Evolutionary conservation across 148 eudicot species (phyloP).

Genomic region (Amaranthus hypochondriacus): DNA sequence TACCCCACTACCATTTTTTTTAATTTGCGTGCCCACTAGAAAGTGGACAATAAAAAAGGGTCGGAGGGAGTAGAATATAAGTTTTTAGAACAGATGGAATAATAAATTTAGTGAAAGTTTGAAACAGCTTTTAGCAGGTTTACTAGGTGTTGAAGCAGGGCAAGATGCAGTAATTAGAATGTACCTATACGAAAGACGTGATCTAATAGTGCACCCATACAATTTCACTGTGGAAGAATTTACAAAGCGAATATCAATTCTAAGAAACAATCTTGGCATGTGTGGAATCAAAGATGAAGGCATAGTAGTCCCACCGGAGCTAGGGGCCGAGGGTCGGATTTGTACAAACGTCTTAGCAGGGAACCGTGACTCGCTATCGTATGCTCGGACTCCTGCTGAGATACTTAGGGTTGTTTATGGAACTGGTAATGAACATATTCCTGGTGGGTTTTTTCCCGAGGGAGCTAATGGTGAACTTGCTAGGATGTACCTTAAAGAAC

Average conservation of each 20-base stretch:
- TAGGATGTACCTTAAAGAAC: slow-evolving; percentile 23
- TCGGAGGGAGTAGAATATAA: too few relatives aligned
- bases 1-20: too few relatives aligned
- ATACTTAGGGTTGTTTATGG: slow-evolving; percentile 49
- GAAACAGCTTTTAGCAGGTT: slow-evolving; percentile 59
- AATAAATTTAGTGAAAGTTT: neutral
- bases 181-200: slow-evolving; percentile 53
- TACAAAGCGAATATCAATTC: slow-evolving; percentile 47
- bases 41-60: too few relatives aligned
- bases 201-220: slow-evolving; percentile 41
- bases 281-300: slow-evolving; percentile 83
- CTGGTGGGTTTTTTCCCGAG: slow-evolving; percentile 74
- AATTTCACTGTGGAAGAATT: slow-evolving; percentile 60
- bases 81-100: too few relatives aligned
- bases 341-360: slow-evolving; percentile 54
- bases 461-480: slow-evolving; percentile 70
- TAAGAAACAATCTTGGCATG: slow-evolving; percentile 53
- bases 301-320: slow-evolving; percentile 40
- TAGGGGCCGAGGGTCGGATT: slow-evolving; percentile 53
- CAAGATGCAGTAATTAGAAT: slow-evolving; percentile 70
- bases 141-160: slow-evolving; percentile 70
- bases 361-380: slow-evolving; percentile 46
- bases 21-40: too few relatives aligned
- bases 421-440: slow-evolving; percentile 51
- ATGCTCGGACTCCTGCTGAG: slow-evolving; percentile 52